Evolutionary conservation across 2,329 filamentous ascomycete species (phyloP).

Genomic region (Colletotrichum chrysophilum): DNA sequence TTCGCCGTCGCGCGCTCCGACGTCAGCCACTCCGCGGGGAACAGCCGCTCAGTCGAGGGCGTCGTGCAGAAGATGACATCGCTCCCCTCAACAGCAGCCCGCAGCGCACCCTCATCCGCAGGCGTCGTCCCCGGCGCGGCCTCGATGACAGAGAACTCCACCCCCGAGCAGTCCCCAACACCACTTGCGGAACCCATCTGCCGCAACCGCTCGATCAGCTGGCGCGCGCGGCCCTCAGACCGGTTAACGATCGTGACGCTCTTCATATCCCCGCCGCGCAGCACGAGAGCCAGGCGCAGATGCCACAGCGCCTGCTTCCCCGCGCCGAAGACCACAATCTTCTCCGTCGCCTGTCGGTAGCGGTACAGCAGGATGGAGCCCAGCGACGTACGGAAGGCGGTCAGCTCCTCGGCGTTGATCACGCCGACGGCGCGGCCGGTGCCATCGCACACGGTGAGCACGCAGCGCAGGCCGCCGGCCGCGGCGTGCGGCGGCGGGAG

Average conservation of each 20-base stretch:
- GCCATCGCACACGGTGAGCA: conserved; percentile 20
- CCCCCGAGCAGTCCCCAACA: background rate
- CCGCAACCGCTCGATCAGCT: conserved; percentile 21
- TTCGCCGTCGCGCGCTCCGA: conserved; percentile 22
- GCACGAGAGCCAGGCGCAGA: conserved; percentile 66
- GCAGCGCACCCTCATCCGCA: conserved; percentile 16
- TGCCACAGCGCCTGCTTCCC: conserved; percentile 62
- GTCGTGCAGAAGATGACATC: conserved; percentile 38
- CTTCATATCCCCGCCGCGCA: conserved; percentile 37
- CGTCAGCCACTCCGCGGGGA: conserved; percentile 26
- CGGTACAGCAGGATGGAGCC: conserved; percentile 28
- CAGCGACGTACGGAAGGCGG: conserved; percentile 72
- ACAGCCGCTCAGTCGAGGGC: conserved; percentile 32
- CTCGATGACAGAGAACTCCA: conserved; percentile 8
- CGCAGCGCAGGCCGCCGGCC: conserved; percentile 49
- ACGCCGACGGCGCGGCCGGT: conserved; percentile 58
- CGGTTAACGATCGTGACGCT: conserved; percentile 38
- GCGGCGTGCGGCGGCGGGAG: conserved; percentile 27
- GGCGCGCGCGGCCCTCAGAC: conserved; percentile 16
- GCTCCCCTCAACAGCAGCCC: conserved; percentile 19
- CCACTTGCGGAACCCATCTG: conserved; percentile 24
- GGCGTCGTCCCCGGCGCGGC: conserved; percentile 18
- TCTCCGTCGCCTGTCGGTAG: conserved; percentile 23
- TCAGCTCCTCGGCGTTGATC: conserved; percentile 71
- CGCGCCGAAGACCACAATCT: conserved; percentile 28